Base-by-base conservation (phyloP, 2,329 filamentous ascomycete genomes). In the Thelonectria blattea region DNA sequence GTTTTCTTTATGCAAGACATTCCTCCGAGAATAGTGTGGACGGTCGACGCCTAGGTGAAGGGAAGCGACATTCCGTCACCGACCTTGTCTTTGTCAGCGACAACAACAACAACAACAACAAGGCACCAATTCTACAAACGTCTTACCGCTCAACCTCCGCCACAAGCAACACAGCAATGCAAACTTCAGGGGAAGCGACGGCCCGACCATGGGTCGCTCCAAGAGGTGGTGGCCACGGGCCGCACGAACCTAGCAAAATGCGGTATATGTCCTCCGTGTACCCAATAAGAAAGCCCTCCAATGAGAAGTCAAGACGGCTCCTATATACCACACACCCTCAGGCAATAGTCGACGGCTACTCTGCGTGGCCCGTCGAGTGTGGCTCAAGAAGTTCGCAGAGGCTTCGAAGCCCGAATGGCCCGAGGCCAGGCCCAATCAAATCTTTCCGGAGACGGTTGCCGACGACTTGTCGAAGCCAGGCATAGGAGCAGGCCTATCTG, bases 231-330 rank as follows among this genome's bases (percentile, higher is more conserved):
- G 37, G 17, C 43, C 50, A 34, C 18, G 34, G 17, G 18, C 41
- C 47, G 46, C 11, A 14, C 45, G 24, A 49, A 34, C 56, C 46
- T 37, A 32, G 37, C 49, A 49, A 52, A 52, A 52, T 27, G 45
- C 60, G 60, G 45, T 47, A 53, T 49, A 48, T 52, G 60, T 24
- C 48, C 49, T 61, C 60, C 56, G 60, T 59, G 45, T 48, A 9
- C 60, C n/a, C 27, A 45, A 50, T 52, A 24, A 50, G 46, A 55
- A 56, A 59, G 52, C 42, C 60, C 47, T 56, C 56, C 56, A 62
- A 60, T 59, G 47, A 60, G 34, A 49, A 30, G 8, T 46, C 47
- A 24, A 15, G 37, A 41, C 22, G 41, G 39, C 11, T 17, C 7
- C 9, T 15, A 47, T 34, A 32, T 41, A 51, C 51, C 41, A 22